A percentile compares a stretch with the other conserved stretches of the same genome.
phyloP scores from a whole-genome alignment of 1,284 basidiomycete species.

The Apiotrichum veenhuisii region DNA sequence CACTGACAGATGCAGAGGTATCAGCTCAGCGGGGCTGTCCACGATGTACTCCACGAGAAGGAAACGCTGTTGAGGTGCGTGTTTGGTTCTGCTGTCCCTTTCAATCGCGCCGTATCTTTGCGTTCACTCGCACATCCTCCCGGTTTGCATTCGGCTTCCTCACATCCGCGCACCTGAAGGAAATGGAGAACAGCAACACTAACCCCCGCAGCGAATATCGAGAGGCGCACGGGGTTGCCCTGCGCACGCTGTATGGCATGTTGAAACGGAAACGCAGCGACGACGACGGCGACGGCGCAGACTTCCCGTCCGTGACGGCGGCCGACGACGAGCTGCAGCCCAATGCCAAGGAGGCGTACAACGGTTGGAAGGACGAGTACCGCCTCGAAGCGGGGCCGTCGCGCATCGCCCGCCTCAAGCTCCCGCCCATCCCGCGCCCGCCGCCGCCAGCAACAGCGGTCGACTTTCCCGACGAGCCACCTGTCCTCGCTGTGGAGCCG shows the following conservation, averaged over 20 bases:
- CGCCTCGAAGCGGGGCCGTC: slow-evolving; percentile 32
- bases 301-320: slow-evolving; percentile 25
- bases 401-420: slow-evolving; percentile 20
- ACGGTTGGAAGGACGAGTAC: slow-evolving; percentile 33
- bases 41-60: slow-evolving; percentile 27
- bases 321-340: slow-evolving; percentile 17
- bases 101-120: background rate
- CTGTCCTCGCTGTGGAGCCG: slow-evolving; percentile 4
- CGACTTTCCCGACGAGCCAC: slow-evolving; percentile 38
- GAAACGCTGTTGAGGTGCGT: slow-evolving; percentile 26
- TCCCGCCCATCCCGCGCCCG: slow-evolving; percentile 33
- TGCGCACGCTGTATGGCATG: slow-evolving; percentile 32
- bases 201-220: slow-evolving; percentile 21
- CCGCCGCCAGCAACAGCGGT: slow-evolving; percentile 32
- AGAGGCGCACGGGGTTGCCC: slow-evolving; percentile 29
- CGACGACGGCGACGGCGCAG: slow-evolving; percentile 9
- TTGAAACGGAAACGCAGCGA: slow-evolving; percentile 24
- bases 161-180: too few relatives aligned
- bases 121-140: too few relatives aligned
- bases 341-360: slow-evolving; percentile 23
- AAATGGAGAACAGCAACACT: background rate
- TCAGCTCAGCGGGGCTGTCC: slow-evolving; percentile 30
- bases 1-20: slow-evolving; percentile 8
- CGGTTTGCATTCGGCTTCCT: too few relatives aligned
- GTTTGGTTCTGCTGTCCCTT: background rate